A percentile compares a stretch with the other conserved stretches of the same genome.
Evolutionary conservation across 345 rosid species (phyloP).

Genomic region (Gynandropsis gynandra): DNA sequence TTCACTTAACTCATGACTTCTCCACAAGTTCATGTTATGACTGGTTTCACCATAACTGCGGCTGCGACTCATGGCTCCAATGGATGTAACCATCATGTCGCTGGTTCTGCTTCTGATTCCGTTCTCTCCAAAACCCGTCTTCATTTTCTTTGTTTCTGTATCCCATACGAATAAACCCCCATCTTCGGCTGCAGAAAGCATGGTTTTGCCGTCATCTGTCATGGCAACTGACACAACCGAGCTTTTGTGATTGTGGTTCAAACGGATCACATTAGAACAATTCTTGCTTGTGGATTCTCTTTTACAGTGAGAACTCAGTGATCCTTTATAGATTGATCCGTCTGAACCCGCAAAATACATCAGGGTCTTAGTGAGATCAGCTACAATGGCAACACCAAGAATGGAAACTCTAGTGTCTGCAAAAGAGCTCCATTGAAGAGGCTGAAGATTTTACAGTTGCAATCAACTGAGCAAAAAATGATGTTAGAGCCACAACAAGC

Average conservation of each 20-base stretch:
- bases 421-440: constrained; percentile 23
- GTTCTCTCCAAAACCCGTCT: constrained; percentile 18
- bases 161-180: constrained; percentile 35
- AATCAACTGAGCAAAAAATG: constrained; percentile 36
- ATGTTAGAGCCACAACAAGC: constrained; percentile 11
- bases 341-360: constrained; percentile 39
- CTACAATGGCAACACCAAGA: constrained; percentile 13
- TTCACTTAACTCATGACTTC: too few relatives aligned
- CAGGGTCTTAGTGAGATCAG: constrained; percentile 24
- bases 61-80: not conserved
- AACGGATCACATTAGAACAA: constrained; percentile 4
- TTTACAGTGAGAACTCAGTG: too few relatives aligned
- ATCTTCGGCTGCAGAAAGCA: constrained; percentile 42
- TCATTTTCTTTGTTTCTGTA: constrained; percentile 20
- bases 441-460: constrained; percentile 35
- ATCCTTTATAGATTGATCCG: constrained; percentile 33
- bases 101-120: constrained; percentile 21
- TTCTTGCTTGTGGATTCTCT: constrained; percentile 4
- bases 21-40: not conserved
- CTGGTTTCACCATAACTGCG: not conserved
- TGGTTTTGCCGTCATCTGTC: constrained; percentile 26
- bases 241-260: constrained; percentile 26
- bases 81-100: constrained; percentile 26
- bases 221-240: constrained; percentile 27
- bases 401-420: constrained; percentile 30